Evolutionary conservation across 208 protist genomes (phyloP).

Genomic region (Crithidia fasciculata): DNA sequence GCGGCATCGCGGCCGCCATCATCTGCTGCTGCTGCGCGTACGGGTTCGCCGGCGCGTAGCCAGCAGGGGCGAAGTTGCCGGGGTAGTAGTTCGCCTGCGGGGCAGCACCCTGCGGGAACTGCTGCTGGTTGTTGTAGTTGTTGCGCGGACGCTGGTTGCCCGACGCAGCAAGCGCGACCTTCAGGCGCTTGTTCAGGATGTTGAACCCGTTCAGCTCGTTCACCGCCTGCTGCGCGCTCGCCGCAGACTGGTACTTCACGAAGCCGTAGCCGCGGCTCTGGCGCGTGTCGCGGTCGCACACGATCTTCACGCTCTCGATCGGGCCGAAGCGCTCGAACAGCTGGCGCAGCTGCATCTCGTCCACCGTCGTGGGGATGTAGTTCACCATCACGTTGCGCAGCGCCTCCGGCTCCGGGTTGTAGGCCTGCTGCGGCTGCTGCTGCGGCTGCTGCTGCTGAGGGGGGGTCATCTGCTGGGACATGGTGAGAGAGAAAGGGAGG

Average conservation of each 20-base stretch:
- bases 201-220: slow-evolving; percentile 83
- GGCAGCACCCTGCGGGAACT: slow-evolving; percentile 13
- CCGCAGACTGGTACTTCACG: slow-evolving; percentile 83
- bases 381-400: slow-evolving; percentile 91
- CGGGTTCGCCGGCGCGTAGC: slow-evolving; percentile 65
- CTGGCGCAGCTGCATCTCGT: slow-evolving; percentile 83
- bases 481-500: neutral
- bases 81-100: slow-evolving; percentile 60
- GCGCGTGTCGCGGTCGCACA: slow-evolving; percentile 84
- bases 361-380: slow-evolving; percentile 88
- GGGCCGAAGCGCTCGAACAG: slow-evolving; percentile 86
- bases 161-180: slow-evolving; percentile 79
- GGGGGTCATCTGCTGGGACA: slow-evolving; percentile 52
- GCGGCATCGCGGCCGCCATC: slow-evolving; percentile 52
- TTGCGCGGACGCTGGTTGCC: slow-evolving; percentile 69
- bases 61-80: slow-evolving; percentile 49
- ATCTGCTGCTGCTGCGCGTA: slow-evolving; percentile 81
- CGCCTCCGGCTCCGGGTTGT: slow-evolving; percentile 70
- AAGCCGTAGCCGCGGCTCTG: slow-evolving; percentile 92
- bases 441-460: slow-evolving; percentile 37
- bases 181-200: slow-evolving; percentile 90
- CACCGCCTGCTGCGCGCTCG: slow-evolving; percentile 81
- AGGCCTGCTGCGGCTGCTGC: slow-evolving; percentile 46
- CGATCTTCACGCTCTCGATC: slow-evolving; percentile 90
- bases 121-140: slow-evolving; percentile 38